Evolutionary conservation across 2,329 filamentous ascomycete species (phyloP), one percentile per base, ranked within the genome.

Genomic region (Epichloe gansuensis): DNA sequence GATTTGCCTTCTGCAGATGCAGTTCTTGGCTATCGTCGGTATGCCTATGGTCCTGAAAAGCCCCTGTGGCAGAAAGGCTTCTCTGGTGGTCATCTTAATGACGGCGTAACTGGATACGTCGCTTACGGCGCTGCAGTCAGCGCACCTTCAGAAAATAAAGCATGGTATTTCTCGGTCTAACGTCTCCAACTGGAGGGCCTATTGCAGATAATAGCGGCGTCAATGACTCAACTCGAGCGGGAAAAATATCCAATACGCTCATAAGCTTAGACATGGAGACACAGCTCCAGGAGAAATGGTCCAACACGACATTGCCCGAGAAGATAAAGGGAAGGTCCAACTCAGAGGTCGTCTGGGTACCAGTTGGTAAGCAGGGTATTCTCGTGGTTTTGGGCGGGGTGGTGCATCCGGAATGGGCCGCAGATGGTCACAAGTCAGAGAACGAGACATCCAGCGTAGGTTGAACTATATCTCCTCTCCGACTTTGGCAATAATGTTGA

Each of bases 371-470:
- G 15, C 73, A 89, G 59, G 89, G 89, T 1, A 82, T 93, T 45
- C 72, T 95, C 8, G 75, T 95, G 1, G 86, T 85, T 3, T 70
- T 95, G 0, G 88, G 86, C 6, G 89, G 89, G 12, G 88, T 88
- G 2, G 79, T 74, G 0, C 73, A 79, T 61, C 82, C 83, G 0
- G 71, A 77, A 25, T 83, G 75, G 66, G 58, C 60, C 0, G 55
- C 56, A 23, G 39, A n/a, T 8, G 57, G 21, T 21, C 55, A 57
- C 3, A 54, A 56, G 39, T 70, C 68, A 1, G 52, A 57, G 2
- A 59, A 71, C 39, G 56, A 59, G 41, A 53, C 56, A 15, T 62
- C 61, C 17, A 69, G 67, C 56, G 69, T 71, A 63, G 57, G 67
- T 61, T 37, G 3, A 28, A 48, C 11, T 5, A 5, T 21, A 15